Conservation (phyloP, 331 rosid genomes). For the Quercus lobata region DNA sequence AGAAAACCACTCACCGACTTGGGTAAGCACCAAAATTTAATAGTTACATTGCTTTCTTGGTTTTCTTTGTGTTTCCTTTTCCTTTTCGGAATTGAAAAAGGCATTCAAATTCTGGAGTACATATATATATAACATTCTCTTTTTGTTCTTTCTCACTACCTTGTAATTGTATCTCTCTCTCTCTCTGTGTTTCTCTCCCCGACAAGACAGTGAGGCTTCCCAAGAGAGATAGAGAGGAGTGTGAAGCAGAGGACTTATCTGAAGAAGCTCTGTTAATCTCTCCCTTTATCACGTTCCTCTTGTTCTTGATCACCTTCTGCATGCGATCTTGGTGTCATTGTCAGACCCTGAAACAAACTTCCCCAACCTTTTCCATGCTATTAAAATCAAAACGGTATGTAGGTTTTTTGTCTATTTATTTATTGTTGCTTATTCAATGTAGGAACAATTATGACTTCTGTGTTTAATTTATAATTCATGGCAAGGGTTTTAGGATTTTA, state of each 20-base stretch:
- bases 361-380: conserved; percentile 14
- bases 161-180: no score
- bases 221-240: conserved; percentile 5
- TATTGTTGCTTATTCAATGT: background rate
- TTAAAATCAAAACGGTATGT: conserved; percentile 40
- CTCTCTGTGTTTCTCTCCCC: background rate
- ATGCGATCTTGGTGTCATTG: background rate
- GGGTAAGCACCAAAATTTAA: no score
- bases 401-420: conserved; percentile 10
- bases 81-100: no score
- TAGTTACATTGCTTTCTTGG: no score
- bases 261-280: conserved; percentile 33
- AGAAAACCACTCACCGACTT: no score
- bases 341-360: conserved; percentile 3
- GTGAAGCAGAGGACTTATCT: conserved; percentile 28
- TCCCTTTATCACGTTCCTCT: background rate
- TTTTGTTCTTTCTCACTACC: background rate
- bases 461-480: background rate
- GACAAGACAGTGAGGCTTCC: background rate
- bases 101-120: no score
- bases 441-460: background rate
- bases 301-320: conserved; percentile 2
- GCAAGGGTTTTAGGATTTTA: no score
- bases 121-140: background rate
- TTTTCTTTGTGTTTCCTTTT: no score